A percentile compares a stretch with the other conserved stretches of the same genome.
These are phyloP conservation scores for Neurospora sp. DNA, from an alignment of 495 filamentous ascomycete species.

Conservation along the genomic window DNA sequence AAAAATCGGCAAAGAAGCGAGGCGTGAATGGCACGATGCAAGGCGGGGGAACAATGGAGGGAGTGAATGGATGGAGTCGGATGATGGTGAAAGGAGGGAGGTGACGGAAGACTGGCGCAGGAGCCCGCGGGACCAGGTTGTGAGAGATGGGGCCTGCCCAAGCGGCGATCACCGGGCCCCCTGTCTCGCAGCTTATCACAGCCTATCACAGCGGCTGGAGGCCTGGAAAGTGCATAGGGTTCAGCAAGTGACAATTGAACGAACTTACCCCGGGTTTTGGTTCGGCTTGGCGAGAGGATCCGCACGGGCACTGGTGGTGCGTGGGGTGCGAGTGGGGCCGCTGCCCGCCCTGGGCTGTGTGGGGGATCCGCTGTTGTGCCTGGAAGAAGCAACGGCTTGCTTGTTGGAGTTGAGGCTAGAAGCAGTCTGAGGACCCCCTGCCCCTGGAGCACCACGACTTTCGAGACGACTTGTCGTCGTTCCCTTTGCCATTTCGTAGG, in stretches of 20 bases:
- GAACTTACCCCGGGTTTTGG: constrained; percentile 4
- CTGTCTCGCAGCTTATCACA: not conserved
- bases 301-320: not conserved
- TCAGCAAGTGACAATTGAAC: not conserved
- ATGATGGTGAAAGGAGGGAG: not conserved
- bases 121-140: not conserved
- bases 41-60: not conserved
- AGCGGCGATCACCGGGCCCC: not conserved
- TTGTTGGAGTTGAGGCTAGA: not conserved
- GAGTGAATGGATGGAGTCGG: not conserved
- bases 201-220: not conserved
- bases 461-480: not conserved
- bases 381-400: not conserved
- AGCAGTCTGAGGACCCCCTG: not conserved
- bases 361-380: not conserved
- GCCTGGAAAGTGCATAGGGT: not conserved
- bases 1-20: not conserved
- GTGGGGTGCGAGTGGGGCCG: not conserved
- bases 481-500: not conserved
- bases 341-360: not conserved
- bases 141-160: not conserved
- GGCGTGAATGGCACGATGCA: not conserved
- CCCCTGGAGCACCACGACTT: not conserved
- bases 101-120: not conserved
- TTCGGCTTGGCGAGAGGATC: constrained; percentile 2